A percentile compares a stretch with the other conserved stretches of the same genome.
Conservation (phyloP, 148 eudicot species). For the Rhododendron vialii region DNA sequence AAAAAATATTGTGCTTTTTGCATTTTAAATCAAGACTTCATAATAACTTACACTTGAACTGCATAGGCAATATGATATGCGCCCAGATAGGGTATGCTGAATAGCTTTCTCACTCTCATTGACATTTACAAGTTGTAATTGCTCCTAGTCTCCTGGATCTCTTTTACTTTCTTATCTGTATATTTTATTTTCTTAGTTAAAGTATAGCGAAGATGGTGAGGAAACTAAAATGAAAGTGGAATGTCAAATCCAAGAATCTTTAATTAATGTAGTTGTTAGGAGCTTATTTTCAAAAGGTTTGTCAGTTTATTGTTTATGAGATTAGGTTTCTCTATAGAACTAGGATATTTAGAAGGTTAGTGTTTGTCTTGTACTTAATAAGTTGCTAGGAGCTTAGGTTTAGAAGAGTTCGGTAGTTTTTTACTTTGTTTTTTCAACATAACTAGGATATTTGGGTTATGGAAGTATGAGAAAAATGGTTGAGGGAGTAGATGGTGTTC, state of each 20-base stretch:
- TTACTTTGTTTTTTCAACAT: neutral
- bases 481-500: neutral
- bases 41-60: neutral
- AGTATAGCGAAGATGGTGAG: neutral
- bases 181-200: neutral
- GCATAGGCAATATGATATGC: neutral
- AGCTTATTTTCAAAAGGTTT: neutral
- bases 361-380: neutral
- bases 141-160: neutral
- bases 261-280: neutral
- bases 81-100: neutral
- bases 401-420: neutral
- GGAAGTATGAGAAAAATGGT: neutral
- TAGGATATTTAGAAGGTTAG: neutral
- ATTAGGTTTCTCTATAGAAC: neutral
- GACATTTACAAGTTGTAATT: neutral
- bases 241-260: neutral
- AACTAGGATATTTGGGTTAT: neutral
- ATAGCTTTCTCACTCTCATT: neutral
- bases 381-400: neutral
- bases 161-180: neutral
- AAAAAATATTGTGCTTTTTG: neutral
- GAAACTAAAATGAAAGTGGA: neutral
- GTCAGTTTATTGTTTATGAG: neutral
- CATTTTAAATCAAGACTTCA: neutral